Conservation (phyloP, 2,329 filamentous ascomycete genomes). For the Xylariaceae sp. region DNA sequence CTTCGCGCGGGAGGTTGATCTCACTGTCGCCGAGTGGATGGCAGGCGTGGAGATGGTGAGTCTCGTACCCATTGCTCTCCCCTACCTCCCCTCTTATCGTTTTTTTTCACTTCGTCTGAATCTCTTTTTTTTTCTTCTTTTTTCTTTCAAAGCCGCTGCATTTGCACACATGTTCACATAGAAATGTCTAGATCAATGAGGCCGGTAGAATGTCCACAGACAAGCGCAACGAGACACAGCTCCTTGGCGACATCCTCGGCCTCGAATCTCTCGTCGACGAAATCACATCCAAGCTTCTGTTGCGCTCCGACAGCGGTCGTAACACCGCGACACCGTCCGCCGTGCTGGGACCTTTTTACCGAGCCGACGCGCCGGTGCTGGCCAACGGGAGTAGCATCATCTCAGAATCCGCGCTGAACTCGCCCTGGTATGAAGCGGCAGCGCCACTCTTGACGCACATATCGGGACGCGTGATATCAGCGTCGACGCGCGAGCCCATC, state of each 20-base stretch:
- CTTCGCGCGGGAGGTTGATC: slow-evolving; percentile 72
- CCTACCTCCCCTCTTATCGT: neutral
- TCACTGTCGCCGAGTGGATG: slow-evolving; percentile 78
- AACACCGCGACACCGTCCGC: slow-evolving; percentile 59
- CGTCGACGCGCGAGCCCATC: slow-evolving; percentile 58
- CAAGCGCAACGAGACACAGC: slow-evolving; percentile 61
- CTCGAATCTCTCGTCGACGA: slow-evolving; percentile 78
- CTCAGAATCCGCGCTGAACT: slow-evolving; percentile 39
- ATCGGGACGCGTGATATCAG: slow-evolving; percentile 48
- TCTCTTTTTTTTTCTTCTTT: neutral
- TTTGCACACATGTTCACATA: slow-evolving; percentile 1
- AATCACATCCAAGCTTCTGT: slow-evolving; percentile 57
- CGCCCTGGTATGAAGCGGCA: slow-evolving; percentile 29
- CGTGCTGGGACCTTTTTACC: slow-evolving; percentile 82
- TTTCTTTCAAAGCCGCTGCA: neutral
- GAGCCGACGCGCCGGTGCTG: slow-evolving; percentile 62
- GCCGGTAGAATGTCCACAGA: slow-evolving; percentile 58
- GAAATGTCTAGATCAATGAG: slow-evolving; percentile 50
- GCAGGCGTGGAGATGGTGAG: slow-evolving; percentile 55
- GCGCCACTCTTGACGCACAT: slow-evolving; percentile 47
- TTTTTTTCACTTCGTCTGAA: neutral
- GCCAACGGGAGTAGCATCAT: slow-evolving; percentile 66
- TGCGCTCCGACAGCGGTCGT: slow-evolving; percentile 59
- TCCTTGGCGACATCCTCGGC: slow-evolving; percentile 62
- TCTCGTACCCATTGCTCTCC: slow-evolving; percentile 10